Evolutionary conservation across 305 asterid genomes (phyloP), one percentile per base, ranked within the genome.

Genomic region (Striga hermonthica): DNA sequence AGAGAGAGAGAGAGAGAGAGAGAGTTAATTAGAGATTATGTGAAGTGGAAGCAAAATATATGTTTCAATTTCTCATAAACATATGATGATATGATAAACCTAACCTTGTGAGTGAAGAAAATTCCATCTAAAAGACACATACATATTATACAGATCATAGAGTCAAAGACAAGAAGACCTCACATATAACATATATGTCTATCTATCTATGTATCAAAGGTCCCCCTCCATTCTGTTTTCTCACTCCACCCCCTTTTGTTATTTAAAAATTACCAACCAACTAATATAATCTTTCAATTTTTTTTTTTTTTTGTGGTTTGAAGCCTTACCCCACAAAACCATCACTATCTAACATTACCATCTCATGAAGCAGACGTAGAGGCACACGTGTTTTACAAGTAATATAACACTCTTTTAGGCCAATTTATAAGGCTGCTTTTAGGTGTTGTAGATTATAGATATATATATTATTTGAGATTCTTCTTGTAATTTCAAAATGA

Each of bases 21-120:
- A 22, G 31, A 22, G 31, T 22, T 22, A 22, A 22, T 31, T 15
- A 41, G 67, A 50, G 86, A 82, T 91, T 82, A 82, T 91, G 95
- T 91, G 95, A 88, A 91, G 95, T 86, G 95, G 93, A 91, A 91
- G 97, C 95, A 88, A 90, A 82, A 78, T 77, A 78, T 77, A 66
- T 80, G 85, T 81, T 76, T 77, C 75, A 81, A 58, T 84, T 22
- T 77, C 70, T 77, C 69, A 76, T 73, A 81, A 79, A 76, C 80
- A 81, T 71, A 81, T 79, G 83, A 85, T 44, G 31, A 44, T 44
- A 7, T 44, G n/a, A 44, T 44, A 44, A 44, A 22, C 31, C 31
- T 84, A 79, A 83, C 76, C 95, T 90, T 90, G 95, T 82, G 97
- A 87, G 91, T 90, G 97, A 90, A 90, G 97, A 85, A 82, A 86